Evolutionary conservation across 2,329 filamentous ascomycete species (phyloP), one percentile per base, ranked within the genome.

Genomic region (Periconia digitata): DNA sequence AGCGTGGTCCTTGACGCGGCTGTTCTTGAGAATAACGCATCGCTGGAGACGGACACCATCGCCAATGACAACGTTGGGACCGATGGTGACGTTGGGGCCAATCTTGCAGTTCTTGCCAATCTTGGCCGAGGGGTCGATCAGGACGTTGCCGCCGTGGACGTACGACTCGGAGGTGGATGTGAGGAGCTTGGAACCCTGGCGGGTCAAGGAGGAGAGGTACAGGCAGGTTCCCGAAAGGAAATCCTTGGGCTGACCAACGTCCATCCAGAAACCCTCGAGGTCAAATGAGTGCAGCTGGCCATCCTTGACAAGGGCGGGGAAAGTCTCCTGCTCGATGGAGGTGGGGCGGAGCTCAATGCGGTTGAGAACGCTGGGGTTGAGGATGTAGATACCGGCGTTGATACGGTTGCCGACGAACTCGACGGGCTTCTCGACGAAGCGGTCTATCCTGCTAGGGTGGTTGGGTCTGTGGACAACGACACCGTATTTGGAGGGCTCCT

Each of bases 51-150:
- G 85, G 36, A 96, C 94, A 69, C 92, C 94, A 59, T 99, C 92
- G 46, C 92, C 92, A 49, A 99, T 82, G 40, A 96, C 85, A 38
- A 96, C 92, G 63, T 91, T 87, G 47, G 92, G 92, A 35, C 94
- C 92, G 69, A 99, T 95, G 53, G 91, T 94, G 47, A 99, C 92
- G 60, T 99, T 97, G 55, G 92, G 92, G 3, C 92, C 92, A 68
- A 99, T 97, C 71, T 91, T 89, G 83, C 92, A 99, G 81, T 96
- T 95, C 80, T 92, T 92, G 74, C 92, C 92, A 70, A 99, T 95
- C 83, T 94, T 96, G 56, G 92, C 92, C 0, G 89, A 85, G 43
- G 92, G 87, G 73, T 97, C 90, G 60, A 97, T 90, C 78, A 99
- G 80, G 66, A 99, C 92, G 69, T 99, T 99, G 62, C 92, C 92